A percentile compares a stretch with the other conserved stretches of the same genome.
These are phyloP conservation scores for Nannochloropsis salina DNA, from an alignment of 108 stramenopile species.

Conservation along the genomic window DNA sequence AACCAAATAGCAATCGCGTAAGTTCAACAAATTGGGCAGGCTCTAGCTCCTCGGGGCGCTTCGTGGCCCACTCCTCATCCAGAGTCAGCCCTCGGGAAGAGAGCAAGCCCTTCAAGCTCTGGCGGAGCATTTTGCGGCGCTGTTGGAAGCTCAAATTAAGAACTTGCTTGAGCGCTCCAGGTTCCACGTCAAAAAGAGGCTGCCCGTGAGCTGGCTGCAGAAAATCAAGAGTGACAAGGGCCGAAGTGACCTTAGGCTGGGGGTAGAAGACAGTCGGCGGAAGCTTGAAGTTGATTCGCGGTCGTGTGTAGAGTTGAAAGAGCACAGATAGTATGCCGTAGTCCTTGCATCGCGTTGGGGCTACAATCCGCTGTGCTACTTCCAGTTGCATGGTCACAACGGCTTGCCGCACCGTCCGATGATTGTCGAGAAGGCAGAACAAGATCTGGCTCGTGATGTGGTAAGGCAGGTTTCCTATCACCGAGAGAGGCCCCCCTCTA, in stretches of 20 bases:
- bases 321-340: slow-evolving; percentile 92
- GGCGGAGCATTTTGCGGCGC: slow-evolving; percentile 86
- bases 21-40: slow-evolving; percentile 87
- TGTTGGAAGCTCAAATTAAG: slow-evolving; percentile 84
- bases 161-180: slow-evolving; percentile 67
- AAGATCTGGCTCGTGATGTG: slow-evolving; percentile 93
- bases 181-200: slow-evolving; percentile 62
- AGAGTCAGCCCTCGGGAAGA: slow-evolving; percentile 45
- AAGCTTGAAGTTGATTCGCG: slow-evolving; percentile 82
- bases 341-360: slow-evolving; percentile 61
- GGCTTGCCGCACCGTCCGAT: slow-evolving; percentile 68
- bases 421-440: slow-evolving; percentile 85
- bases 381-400: slow-evolving; percentile 97
- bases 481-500: slow-evolving; percentile 69
- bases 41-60: slow-evolving; percentile 83
- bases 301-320: slow-evolving; percentile 81
- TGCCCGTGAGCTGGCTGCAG: neutral
- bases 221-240: slow-evolving; percentile 83
- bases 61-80: slow-evolving; percentile 69
- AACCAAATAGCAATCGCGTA: slow-evolving; percentile 64
- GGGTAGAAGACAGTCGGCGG: slow-evolving; percentile 96
- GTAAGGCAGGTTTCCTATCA: slow-evolving; percentile 93
- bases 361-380: slow-evolving; percentile 80
- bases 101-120: slow-evolving; percentile 71
- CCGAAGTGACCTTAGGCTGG: slow-evolving; percentile 87